Percentiles rank a stretch among this genome's conserved stretches.
phyloP scores from a whole-genome alignment of 176 grass and related monocot species.

The Rhynchospora breviuscula region DNA sequence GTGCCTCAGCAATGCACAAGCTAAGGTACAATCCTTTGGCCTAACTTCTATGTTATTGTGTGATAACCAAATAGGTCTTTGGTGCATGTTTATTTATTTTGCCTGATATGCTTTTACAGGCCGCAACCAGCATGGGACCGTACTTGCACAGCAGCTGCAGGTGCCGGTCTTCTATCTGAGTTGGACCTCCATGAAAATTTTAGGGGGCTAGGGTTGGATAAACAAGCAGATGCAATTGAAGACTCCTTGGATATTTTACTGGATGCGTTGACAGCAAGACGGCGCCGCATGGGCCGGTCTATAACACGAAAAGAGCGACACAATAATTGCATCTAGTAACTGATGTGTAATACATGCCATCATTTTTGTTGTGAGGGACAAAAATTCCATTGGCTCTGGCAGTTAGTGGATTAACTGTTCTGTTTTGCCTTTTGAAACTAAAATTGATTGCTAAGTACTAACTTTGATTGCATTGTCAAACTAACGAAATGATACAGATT shows the following conservation, averaged over 20 bases:
- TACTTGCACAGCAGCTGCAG: constrained; percentile 78
- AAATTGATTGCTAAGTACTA: neutral
- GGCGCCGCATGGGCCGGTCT: constrained; percentile 65
- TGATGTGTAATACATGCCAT: neutral
- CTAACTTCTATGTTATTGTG: neutral
- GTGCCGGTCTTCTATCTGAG: constrained; percentile 71
- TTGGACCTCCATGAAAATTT: constrained; percentile 45
- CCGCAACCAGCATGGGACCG: constrained; percentile 88
- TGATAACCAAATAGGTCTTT: neutral
- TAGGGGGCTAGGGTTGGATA: constrained; percentile 41
- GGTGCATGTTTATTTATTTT: neutral
- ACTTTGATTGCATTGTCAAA: neutral
- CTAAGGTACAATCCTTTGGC: constrained; percentile 35
- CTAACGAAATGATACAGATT: neutral
- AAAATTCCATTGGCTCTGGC: neutral
- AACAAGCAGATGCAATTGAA: constrained; percentile 65
- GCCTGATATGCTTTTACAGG: constrained; percentile 27
- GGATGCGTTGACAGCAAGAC: constrained; percentile 56
- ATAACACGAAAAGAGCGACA: constrained; percentile 62
- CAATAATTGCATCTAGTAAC: constrained; percentile 62
- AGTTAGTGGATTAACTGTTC: neutral
- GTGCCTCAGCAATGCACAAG: constrained; percentile 88
- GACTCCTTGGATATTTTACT: constrained; percentile 61
- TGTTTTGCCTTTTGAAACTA: neutral
- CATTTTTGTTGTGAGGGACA: neutral